Percentiles rank a stretch among this genome's conserved stretches.
phyloP scores from a whole-genome alignment of 1,284 basidiomycete genomes.

The Puccinia horiana region DNA sequence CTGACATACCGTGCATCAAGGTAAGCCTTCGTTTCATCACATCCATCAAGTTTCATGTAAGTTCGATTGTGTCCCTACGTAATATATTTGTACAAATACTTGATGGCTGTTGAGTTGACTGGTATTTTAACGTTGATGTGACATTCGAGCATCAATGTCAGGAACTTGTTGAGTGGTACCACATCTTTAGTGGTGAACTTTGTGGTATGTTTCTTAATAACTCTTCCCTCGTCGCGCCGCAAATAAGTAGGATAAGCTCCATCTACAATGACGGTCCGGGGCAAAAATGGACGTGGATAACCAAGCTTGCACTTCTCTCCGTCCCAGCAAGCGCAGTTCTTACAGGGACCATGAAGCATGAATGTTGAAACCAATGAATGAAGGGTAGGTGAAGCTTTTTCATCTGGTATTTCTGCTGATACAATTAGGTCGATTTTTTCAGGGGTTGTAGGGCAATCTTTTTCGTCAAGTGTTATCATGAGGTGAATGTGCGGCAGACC shows the following conservation, averaged over 20 bases:
- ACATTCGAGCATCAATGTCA: background rate
- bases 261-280: too few relatives aligned
- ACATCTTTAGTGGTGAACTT: slow-evolving; percentile 8
- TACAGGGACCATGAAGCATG: too few relatives aligned
- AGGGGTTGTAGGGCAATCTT: too few relatives aligned
- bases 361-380: too few relatives aligned
- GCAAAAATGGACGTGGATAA: background rate
- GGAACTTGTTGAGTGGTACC: slow-evolving; percentile 9
- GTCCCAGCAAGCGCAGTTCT: too few relatives aligned
- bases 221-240: background rate
- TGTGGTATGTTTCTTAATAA: background rate
- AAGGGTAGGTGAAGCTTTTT: too few relatives aligned
- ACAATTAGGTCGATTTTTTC: too few relatives aligned
- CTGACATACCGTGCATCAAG: slow-evolving; percentile 14
- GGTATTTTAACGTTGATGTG: slow-evolving; percentile 29
- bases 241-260: slow-evolving; percentile 12
- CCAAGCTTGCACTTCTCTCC: too few relatives aligned
- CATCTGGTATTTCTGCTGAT: too few relatives aligned
- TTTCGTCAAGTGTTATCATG: too few relatives aligned
- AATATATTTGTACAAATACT: slow-evolving; percentile 35
- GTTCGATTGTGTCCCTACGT: slow-evolving; percentile 5
- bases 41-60: background rate
- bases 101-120: background rate
- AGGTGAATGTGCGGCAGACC: too few relatives aligned
- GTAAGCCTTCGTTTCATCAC: slow-evolving; percentile 2